Base-by-base conservation (phyloP, 805 yeast genomes). In the Candida incommunis region DNA sequence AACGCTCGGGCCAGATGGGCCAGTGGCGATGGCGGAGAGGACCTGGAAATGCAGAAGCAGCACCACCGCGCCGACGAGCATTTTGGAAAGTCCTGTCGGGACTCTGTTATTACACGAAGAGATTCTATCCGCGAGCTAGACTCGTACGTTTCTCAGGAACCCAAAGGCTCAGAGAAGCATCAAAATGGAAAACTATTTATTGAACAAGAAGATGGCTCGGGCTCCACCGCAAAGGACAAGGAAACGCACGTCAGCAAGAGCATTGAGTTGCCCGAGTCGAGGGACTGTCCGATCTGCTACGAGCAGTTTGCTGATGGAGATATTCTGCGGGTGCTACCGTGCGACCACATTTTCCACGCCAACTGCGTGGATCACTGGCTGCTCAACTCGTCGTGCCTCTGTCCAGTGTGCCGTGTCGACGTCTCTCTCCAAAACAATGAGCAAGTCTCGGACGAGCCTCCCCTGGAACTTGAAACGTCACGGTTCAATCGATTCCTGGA, bases 291-390 rank as follows among this genome's bases (percentile, higher is more conserved):
- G 11, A 82, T 84, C 50, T 84, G 95, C 61, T 70, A 84, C 43
- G 94, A 84, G 40, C 62, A 66, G 5, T 72, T 80, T 47, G 77
- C 74, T 48, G 71, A 72, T 41, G 80, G 76, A 9, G 90, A 83
- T 42, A 54, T 60, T 3, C 57, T 66, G 1, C 71, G 94, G 46
- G 86, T 86, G 0, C 66, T 84, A 40, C 72, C 85, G 9, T 84
- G 95, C 64, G 83, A 85, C 7, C 95, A 84, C 63, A 86, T 79
- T 4, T 84, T 80, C 71, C 95, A 84, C 56, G 72, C 81, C 9
- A 78, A 71, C 4, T 84, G 95, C 59, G 72, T 85, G 43, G 92
- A 83, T 55, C 88, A 88, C 1, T 84, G 94, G 94, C 66, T 84
- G 26, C 76, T 74, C 3, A 75, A 75, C 51, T 66, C 87, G 50